These are phyloP conservation scores for Penicillium sp. DNA, from an alignment of 2,329 filamentous ascomycete genomes.

Conservation along the genomic window DNA sequence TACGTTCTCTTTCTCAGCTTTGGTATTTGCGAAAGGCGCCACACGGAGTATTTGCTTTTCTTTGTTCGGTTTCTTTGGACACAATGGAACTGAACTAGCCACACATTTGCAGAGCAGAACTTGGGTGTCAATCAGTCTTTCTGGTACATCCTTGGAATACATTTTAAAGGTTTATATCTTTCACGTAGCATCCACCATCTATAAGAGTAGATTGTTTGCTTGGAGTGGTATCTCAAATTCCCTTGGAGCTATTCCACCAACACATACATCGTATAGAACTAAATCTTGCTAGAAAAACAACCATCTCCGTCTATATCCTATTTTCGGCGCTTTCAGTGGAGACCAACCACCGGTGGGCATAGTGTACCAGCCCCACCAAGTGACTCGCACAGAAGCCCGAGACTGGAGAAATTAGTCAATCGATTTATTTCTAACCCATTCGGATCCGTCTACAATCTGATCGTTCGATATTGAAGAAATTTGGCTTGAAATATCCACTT, in stretches of 20 bases:
- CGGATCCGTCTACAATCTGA: slow-evolving; percentile 7
- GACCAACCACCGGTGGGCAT: background rate
- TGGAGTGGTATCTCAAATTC: background rate
- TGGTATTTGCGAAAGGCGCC: slow-evolving; percentile 23
- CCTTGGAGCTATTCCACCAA: background rate
- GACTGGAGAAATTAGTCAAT: slow-evolving; percentile 18
- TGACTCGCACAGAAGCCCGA: slow-evolving; percentile 19
- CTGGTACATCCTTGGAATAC: background rate
- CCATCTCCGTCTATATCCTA: background rate
- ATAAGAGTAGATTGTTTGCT: background rate
- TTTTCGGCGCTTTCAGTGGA: slow-evolving; percentile 5
- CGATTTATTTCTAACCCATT: slow-evolving; percentile 5
- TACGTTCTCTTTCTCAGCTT: slow-evolving; percentile 7
- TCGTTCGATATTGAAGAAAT: slow-evolving; percentile 7
- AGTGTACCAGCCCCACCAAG: slow-evolving; percentile 17
- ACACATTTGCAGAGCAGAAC: slow-evolving; percentile 1
- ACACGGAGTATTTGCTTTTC: slow-evolving; percentile 7
- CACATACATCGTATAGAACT: background rate
- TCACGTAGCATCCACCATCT: background rate
- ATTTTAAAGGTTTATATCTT: slow-evolving; percentile 1
- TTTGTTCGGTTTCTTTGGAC: background rate
- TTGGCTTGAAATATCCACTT: background rate
- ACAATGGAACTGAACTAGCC: background rate
- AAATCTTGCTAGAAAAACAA: background rate
- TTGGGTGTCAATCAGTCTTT: background rate